These are phyloP conservation scores for Adiantum capillusveneris DNA, from an alignment of 75 land plant species.

Conservation along the genomic window DNA sequence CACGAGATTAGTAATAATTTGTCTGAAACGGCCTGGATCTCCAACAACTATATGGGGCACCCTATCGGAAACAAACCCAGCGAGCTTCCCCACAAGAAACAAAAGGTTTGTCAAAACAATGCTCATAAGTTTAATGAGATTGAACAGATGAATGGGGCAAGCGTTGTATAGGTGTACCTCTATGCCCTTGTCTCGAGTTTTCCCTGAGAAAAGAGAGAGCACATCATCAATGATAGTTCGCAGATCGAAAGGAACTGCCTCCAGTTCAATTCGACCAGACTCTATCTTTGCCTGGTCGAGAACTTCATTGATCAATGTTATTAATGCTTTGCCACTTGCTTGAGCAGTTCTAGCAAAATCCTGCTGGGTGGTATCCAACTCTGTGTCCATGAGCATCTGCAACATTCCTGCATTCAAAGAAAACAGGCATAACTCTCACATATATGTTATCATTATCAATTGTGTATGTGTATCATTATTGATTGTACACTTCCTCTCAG, in stretches of 20 bases:
- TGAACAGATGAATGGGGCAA: neutral
- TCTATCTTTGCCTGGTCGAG: conserved; percentile 95
- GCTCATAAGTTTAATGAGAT: neutral
- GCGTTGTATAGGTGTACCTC: conserved; percentile 44
- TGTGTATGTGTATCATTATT: too few species aligned
- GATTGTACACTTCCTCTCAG: too few species aligned
- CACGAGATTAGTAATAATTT: conserved; percentile 85
- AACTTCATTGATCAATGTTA: conserved; percentile 85
- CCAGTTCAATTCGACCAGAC: conserved; percentile 89
- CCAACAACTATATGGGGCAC: conserved; percentile 80
- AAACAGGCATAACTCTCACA: too few species aligned
- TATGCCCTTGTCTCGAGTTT: conserved; percentile 61
- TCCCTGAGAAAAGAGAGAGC: conserved; percentile 79
- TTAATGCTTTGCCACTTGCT: conserved; percentile 74
- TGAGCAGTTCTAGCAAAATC: conserved; percentile 86
- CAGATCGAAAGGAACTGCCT: conserved; percentile 63
- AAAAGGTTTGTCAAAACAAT: neutral
- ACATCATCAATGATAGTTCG: conserved; percentile 73
- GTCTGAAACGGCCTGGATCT: conserved; percentile 84
- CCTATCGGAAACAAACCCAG: conserved; percentile 71
- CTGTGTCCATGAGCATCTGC: conserved; percentile 88
- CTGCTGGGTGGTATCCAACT: conserved; percentile 67
- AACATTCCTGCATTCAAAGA: conserved; percentile 61
- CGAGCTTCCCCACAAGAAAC: conserved; percentile 41
- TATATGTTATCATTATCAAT: too few species aligned